phyloP scores from a whole-genome alignment of 208 protist species.

The Trypanosoma avium region DNA sequence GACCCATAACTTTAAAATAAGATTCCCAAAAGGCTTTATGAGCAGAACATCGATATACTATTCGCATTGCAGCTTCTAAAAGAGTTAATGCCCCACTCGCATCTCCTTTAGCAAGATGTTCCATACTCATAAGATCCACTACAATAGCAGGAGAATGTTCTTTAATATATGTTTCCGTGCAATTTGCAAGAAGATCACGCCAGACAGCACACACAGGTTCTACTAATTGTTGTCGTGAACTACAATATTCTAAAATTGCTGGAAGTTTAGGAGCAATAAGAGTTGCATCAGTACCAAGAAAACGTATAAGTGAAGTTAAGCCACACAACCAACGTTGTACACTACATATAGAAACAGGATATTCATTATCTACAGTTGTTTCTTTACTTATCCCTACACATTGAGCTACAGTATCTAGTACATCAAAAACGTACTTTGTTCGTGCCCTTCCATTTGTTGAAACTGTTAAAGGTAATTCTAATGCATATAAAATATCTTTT shows the following conservation, averaged over 20 bases:
- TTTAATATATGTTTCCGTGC: slow-evolving; percentile 59
- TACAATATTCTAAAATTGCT: slow-evolving; percentile 62
- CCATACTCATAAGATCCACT: slow-evolving; percentile 69
- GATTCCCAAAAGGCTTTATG: slow-evolving; percentile 57
- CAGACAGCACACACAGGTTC: slow-evolving; percentile 54
- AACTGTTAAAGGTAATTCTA: not conserved
- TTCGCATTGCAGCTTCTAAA: slow-evolving; percentile 35
- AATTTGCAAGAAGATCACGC: slow-evolving; percentile 57
- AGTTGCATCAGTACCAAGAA: slow-evolving; percentile 65
- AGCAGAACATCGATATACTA: slow-evolving; percentile 40
- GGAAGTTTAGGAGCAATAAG: slow-evolving; percentile 80
- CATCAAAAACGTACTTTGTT: slow-evolving; percentile 29
- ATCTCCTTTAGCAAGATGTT: slow-evolving; percentile 29
- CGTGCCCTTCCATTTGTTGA: slow-evolving; percentile 5
- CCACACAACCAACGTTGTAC: slow-evolving; percentile 69
- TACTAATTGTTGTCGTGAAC: slow-evolving; percentile 31
- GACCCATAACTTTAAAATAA: slow-evolving; percentile 61
- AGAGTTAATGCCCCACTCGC: slow-evolving; percentile 21
- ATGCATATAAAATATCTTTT: slow-evolving; percentile 4
- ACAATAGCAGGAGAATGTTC: slow-evolving; percentile 73
- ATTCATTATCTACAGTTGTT: not conserved
- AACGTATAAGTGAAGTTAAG: slow-evolving; percentile 56
- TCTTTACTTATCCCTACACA: slow-evolving; percentile 19
- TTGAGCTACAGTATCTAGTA: slow-evolving; percentile 24
- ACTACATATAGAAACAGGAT: slow-evolving; percentile 33